phyloP scores from a whole-genome alignment of 2,329 filamentous ascomycete species.

The Arthrobotrys iridis region DNA sequence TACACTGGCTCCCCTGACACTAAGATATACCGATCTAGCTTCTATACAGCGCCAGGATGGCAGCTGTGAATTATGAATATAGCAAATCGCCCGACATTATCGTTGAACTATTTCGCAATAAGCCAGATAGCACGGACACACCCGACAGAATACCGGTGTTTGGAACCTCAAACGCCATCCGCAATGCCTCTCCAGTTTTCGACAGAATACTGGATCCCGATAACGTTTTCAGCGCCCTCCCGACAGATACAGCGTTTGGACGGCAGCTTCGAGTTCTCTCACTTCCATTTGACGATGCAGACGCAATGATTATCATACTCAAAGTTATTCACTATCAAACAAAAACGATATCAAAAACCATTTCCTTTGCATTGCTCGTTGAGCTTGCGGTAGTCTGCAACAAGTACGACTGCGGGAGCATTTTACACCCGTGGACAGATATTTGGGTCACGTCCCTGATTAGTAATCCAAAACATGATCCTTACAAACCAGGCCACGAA shows the following conservation, averaged over 20 bases:
- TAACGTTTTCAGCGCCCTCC: not conserved
- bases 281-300: not conserved
- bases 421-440: slow-evolving; percentile 2
- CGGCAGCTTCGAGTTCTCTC: not conserved
- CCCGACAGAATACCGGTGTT: slow-evolving; percentile 5
- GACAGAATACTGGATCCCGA: slow-evolving; percentile 2
- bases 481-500: not conserved
- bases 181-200: slow-evolving; percentile 7
- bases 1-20: too few relatives aligned
- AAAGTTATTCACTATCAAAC: not conserved
- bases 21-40: too few relatives aligned
- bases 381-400: slow-evolving; percentile 4
- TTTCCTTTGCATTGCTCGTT: not conserved
- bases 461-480: not conserved
- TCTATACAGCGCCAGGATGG: too few relatives aligned
- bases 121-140: not conserved
- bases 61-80: not conserved
- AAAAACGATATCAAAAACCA: not conserved
- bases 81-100: not conserved
- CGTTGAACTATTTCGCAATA: not conserved
- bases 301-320: slow-evolving; percentile 8
- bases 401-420: slow-evolving; percentile 15
- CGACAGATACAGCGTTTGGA: not conserved
- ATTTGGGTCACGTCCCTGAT: not conserved
- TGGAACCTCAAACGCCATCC: not conserved